Evolutionary conservation across 495 filamentous ascomycete genomes (phyloP), one percentile per base, ranked within the genome.

Genomic region (Daldinia bambusicola): DNA sequence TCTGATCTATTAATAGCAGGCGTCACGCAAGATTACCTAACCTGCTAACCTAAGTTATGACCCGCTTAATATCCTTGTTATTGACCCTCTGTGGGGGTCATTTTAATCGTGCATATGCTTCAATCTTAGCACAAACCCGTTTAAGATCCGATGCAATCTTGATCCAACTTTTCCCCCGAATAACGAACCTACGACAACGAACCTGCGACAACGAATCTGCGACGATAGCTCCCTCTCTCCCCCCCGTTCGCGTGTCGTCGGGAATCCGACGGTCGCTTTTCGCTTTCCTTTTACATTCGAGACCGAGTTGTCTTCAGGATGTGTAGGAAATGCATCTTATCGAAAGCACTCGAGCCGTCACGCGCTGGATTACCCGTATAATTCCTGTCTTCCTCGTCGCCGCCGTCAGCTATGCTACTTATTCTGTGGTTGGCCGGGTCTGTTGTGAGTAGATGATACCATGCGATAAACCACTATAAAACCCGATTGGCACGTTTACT

Each of bases 301-400:
- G 52, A 38, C 55, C 55, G 38, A 26, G 36, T 26, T 26, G 26
- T 43, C 18, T 61, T 55, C 69, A 76, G 70, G 70, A 77, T 77
- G 75, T 41, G 69, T 43, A 61, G 66, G 71, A 69, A 63, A 77
- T 77, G 75, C 75, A 66, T 55, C 53, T 73, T 32, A 72, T 73
- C 59, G 73, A 75, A 71, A 78, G 70, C 69, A 74, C 69, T 32
- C 78, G 77, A 66, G 61, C 81, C 52, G 79, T 67, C 41, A 82
- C 81, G 71, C 79, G 82, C 61, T 85, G 82, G 82, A 76, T 74
- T 38, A 81, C 81, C 56, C 83, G 82, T 38, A 64, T 78, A 56
- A 78, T 84, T 32, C 80, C 80, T 1, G 20, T 80, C 10, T 14
- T 83, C 30, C 76, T 85, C n/a, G 72, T 74, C 6, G 81, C 70